Percentiles rank a stretch among this genome's conserved stretches.
These are phyloP conservation scores for Mycena crocata DNA, from an alignment of 768 basidiomycete genomes.

Conservation along the genomic window DNA sequence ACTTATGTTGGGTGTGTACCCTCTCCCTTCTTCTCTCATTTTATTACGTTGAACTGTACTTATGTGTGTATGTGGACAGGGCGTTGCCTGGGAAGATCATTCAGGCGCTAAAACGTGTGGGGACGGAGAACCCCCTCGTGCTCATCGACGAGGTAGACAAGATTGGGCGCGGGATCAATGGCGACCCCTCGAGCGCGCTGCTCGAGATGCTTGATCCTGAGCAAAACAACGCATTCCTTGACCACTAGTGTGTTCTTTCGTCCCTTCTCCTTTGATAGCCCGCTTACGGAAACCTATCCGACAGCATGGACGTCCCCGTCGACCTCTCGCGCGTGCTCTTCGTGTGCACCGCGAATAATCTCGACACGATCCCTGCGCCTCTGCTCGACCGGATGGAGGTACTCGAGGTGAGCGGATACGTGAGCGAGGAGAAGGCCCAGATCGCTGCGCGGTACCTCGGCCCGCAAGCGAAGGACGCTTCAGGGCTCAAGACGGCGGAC, in stretches of 20 bases:
- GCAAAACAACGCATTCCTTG: conserved; percentile 93
- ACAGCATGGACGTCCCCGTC: conserved; percentile 95
- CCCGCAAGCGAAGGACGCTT: conserved; percentile 93
- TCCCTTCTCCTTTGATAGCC: conserved; percentile 12
- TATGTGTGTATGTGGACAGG: conserved; percentile 51
- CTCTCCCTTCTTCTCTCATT: not conserved
- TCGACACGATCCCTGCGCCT: conserved; percentile 94
- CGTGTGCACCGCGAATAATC: conserved; percentile 96
- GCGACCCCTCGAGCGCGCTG: conserved; percentile 91
- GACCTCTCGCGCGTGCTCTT: conserved; percentile 97
- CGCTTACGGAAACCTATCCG: not conserved
- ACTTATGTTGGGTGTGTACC: conserved; percentile 90
- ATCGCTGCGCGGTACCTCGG: conserved; percentile 91
- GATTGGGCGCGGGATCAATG: conserved; percentile 91
- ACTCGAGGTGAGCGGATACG: conserved; percentile 93
- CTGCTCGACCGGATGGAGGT: conserved; percentile 97
- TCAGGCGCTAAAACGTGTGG: conserved; percentile 92
- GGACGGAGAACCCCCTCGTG: conserved; percentile 94
- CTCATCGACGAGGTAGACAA: conserved; percentile 97
- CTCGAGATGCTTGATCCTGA: conserved; percentile 96
- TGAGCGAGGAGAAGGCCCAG: conserved; percentile 90
- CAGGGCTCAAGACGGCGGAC: conserved; percentile 87
- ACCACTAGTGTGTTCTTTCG: conserved; percentile 82
- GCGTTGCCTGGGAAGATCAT: conserved; percentile 96
- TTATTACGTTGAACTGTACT: conserved; percentile 4